phyloP scores from a whole-genome alignment of 2,329 filamentous ascomycete species.

The Penicillium sp. region DNA sequence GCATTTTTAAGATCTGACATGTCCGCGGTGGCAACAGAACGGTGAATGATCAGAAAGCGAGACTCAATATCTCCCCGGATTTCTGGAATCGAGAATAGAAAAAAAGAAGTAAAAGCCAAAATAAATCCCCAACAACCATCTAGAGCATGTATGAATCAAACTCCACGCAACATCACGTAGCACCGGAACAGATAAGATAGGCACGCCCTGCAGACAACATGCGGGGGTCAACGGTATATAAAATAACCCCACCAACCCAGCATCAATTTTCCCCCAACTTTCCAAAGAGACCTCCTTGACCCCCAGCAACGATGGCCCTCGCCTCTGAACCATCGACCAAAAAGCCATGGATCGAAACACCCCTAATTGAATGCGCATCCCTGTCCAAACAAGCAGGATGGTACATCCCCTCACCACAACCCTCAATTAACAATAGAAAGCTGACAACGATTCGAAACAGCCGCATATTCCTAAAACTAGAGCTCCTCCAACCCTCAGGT shows the following conservation, averaged over 20 bases:
- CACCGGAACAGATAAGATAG: neutral
- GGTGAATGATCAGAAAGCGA: no score
- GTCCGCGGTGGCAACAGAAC: neutral
- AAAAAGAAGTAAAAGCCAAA: neutral
- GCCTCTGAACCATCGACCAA: constrained; percentile 1
- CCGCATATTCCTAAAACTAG: constrained; percentile 78
- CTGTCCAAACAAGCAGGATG: constrained; percentile 41
- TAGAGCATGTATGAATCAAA: neutral
- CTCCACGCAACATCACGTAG: neutral
- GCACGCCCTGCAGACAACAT: neutral
- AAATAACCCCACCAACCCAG: neutral
- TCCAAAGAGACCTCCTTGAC: no score
- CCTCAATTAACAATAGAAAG: neutral
- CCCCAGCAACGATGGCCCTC: neutral
- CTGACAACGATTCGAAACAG: constrained; percentile 32
- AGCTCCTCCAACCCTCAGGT: constrained; percentile 74
- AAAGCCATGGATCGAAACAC: constrained; percentile 42
- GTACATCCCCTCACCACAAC: constrained; percentile 19
- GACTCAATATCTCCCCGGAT: no score
- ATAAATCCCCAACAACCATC: neutral
- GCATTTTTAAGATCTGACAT: neutral
- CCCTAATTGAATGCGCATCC: constrained; percentile 36
- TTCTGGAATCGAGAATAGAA: no score
- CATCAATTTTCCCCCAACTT: no score
- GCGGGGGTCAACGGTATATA: neutral